Evolutionary conservation across 129 eudicot genomes (phyloP).

Genomic region (Saussurea involucrata): DNA sequence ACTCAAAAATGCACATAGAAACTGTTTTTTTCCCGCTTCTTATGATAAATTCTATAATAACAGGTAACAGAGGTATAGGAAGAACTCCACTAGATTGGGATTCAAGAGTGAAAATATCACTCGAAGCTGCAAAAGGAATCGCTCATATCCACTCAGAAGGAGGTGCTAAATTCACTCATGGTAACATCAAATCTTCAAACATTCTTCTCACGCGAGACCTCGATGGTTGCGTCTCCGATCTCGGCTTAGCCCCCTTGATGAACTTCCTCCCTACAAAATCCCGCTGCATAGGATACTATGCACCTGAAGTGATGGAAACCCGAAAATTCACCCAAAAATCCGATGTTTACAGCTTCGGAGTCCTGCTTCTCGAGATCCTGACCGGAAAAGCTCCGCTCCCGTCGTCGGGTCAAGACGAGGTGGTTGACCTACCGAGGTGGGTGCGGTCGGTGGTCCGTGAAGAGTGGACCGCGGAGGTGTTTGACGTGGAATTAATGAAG

Average conservation of each 20-base stretch:
- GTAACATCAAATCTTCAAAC: slow-evolving; percentile 91
- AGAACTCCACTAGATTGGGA: slow-evolving; percentile 78
- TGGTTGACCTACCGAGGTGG: slow-evolving; percentile 85
- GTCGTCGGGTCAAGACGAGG: slow-evolving; percentile 51
- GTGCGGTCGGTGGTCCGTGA: slow-evolving; percentile 89
- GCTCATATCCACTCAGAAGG: slow-evolving; percentile 69
- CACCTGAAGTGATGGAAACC: slow-evolving; percentile 80
- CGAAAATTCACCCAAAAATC: slow-evolving; percentile 67
- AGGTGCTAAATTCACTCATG: slow-evolving; percentile 59
- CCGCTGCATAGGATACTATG: slow-evolving; percentile 63
- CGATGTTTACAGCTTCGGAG: slow-evolving; percentile 93
- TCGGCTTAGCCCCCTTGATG: slow-evolving; percentile 67
- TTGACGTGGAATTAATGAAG: slow-evolving; percentile 69
- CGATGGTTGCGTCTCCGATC: slow-evolving; percentile 61
- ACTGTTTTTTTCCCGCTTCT: background rate
- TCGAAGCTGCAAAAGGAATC: slow-evolving; percentile 72
- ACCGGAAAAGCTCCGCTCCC: slow-evolving; percentile 77
- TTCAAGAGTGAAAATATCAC: slow-evolving; percentile 58
- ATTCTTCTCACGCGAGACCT: slow-evolving; percentile 58
- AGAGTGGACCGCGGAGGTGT: slow-evolving; percentile 96
- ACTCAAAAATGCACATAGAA: background rate
- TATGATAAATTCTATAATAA: background rate
- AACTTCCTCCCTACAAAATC: slow-evolving; percentile 36
- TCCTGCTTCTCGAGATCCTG: slow-evolving; percentile 72
- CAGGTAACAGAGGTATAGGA: slow-evolving; percentile 69